Conservation (phyloP, 768 basidiomycete genomes). For the Hypholoma fasciculare region DNA sequence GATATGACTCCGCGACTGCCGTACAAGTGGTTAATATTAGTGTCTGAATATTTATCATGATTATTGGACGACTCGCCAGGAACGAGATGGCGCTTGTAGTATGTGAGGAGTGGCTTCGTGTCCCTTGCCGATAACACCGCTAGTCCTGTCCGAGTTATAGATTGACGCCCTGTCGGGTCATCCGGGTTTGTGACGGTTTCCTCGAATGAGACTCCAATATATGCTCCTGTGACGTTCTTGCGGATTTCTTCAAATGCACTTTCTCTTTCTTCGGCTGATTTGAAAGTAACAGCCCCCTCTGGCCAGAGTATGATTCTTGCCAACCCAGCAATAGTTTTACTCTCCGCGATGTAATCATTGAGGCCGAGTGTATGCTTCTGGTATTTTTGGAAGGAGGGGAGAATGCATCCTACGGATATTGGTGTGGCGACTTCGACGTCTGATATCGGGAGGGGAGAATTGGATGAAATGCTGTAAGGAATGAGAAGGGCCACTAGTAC, state of each 20-base stretch:
- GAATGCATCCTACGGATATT: constrained; percentile 63
- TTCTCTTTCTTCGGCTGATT: constrained; percentile 45
- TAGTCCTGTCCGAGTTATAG: constrained; percentile 59
- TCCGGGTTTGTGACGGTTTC: constrained; percentile 48
- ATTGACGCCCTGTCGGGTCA: constrained; percentile 33
- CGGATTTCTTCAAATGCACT: constrained; percentile 48
- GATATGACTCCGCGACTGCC: constrained; percentile 78
- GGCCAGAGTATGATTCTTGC: constrained; percentile 78
- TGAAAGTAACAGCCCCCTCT: constrained; percentile 74
- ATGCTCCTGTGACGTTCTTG: constrained; percentile 32
- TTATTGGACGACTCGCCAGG: constrained; percentile 55
- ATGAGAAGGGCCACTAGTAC: constrained; percentile 47
- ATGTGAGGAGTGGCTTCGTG: constrained; percentile 42
- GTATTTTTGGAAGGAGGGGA: constrained; percentile 50
- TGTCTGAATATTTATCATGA: background rate
- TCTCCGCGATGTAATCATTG: constrained; percentile 64
- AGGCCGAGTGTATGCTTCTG: constrained; percentile 44
- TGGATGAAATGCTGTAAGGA: constrained; percentile 52
- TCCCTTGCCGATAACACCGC: constrained; percentile 52
- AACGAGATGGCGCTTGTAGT: constrained; percentile 78
- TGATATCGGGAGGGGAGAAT: constrained; percentile 39
- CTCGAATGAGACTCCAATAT: constrained; percentile 73
- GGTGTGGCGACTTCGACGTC: constrained; percentile 46
- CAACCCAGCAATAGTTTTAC: constrained; percentile 34
- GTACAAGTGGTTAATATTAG: constrained; percentile 6